Percentiles rank a stretch among this genome's conserved stretches.
Evolutionary conservation across 1,284 basidiomycete genomes (phyloP).

Genomic region (Tausonia pullulans): DNA sequence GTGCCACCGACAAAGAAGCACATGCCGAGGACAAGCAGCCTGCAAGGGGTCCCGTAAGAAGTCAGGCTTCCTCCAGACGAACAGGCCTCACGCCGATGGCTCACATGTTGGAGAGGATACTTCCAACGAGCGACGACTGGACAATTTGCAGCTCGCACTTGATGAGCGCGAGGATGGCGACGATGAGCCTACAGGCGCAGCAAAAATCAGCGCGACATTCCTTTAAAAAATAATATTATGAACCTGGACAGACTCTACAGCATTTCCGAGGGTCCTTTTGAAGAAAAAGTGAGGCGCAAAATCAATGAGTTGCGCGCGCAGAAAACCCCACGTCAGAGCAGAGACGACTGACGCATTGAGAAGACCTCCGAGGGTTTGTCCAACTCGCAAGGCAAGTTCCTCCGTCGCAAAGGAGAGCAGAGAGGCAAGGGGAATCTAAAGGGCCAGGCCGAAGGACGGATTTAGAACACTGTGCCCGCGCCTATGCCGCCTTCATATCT

Average conservation of each 20-base stretch:
- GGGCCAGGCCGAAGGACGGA: conserved; percentile 30
- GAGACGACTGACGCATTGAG: conserved; percentile 42
- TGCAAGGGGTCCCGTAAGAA: conserved; percentile 27
- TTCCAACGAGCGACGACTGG: conserved; percentile 40
- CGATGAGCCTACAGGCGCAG: conserved; percentile 24
- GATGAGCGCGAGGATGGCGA: conserved; percentile 31
- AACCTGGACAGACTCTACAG: conserved; percentile 24
- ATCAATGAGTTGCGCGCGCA: background rate
- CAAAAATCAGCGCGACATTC: too few species aligned
- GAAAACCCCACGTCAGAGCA: conserved; percentile 24
- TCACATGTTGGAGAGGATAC: conserved; percentile 52
- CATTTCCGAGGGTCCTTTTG: conserved; percentile 68
- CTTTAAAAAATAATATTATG: too few species aligned
- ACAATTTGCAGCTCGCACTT: conserved; percentile 43
- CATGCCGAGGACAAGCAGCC: conserved; percentile 60
- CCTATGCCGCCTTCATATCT: background rate
- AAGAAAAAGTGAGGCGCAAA: conserved; percentile 28
- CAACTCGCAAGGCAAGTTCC: conserved; percentile 57
- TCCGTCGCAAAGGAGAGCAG: conserved; percentile 79
- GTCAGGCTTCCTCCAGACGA: conserved; percentile 6
- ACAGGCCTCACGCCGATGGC: conserved; percentile 71
- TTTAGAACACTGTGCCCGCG: background rate
- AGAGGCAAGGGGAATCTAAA: conserved; percentile 54
- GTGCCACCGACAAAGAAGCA: conserved; percentile 61
- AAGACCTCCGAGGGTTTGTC: conserved; percentile 73